Conservation (phyloP, 352 stramenopile species). For the Phytophthora chlamydospora region DNA sequence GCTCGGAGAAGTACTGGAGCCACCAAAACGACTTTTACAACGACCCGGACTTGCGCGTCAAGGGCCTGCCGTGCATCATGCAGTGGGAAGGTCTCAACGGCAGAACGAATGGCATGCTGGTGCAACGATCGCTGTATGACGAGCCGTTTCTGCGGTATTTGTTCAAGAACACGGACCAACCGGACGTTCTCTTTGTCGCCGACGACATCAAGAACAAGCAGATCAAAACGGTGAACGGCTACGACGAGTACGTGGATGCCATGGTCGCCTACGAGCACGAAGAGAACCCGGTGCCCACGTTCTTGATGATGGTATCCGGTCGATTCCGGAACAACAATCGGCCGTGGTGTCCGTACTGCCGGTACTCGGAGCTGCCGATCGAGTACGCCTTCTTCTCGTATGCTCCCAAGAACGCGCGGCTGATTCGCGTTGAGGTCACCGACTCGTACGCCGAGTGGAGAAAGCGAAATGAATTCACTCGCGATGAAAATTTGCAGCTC, state of each 20-base stretch:
- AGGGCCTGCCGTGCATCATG: slow-evolving; percentile 48
- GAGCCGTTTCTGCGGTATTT: slow-evolving; percentile 55
- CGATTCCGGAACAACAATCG: slow-evolving; percentile 70
- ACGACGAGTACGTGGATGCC: slow-evolving; percentile 38
- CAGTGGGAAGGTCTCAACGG: slow-evolving; percentile 43
- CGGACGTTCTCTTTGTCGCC: slow-evolving; percentile 29
- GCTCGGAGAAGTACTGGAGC: slow-evolving; percentile 51
- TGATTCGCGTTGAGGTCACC: slow-evolving; percentile 74
- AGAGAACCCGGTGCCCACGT: slow-evolving; percentile 47
- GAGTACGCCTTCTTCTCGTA: slow-evolving; percentile 81
- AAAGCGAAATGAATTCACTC: slow-evolving; percentile 59
- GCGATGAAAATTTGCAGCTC: slow-evolving; percentile 55
- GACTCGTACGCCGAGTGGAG: slow-evolving; percentile 71
- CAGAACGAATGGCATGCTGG: slow-evolving; percentile 47
- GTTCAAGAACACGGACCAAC: slow-evolving; percentile 45
- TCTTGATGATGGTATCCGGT: slow-evolving; percentile 75
- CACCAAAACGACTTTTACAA: slow-evolving; percentile 51
- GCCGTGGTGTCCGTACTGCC: slow-evolving; percentile 84
- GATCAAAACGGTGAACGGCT: slow-evolving; percentile 40
- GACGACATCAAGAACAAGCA: slow-evolving; percentile 39
- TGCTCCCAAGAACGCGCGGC: slow-evolving; percentile 52
- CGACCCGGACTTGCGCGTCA: slow-evolving; percentile 47
- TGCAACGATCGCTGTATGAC: slow-evolving; percentile 44
- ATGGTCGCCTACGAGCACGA: slow-evolving; percentile 44
- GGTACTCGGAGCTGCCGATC: slow-evolving; percentile 71